Conservation (phyloP, 2,329 filamentous ascomycete genomes). For the Blumeria hordei region DNA sequence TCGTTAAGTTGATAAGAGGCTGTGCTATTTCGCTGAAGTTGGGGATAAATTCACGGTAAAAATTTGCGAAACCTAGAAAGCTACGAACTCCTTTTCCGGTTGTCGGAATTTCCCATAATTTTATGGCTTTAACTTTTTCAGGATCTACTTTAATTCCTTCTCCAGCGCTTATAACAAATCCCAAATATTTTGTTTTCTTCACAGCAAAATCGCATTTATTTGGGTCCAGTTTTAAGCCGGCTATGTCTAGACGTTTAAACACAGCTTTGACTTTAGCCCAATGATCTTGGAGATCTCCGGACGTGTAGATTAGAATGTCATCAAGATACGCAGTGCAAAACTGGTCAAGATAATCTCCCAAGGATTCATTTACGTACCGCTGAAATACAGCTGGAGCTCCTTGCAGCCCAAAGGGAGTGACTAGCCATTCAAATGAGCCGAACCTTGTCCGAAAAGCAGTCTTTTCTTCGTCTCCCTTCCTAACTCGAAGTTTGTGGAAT, state of each 20-base stretch:
- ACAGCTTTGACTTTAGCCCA: not conserved
- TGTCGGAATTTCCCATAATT: not conserved
- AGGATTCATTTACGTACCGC: not conserved
- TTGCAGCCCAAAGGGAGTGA: not conserved
- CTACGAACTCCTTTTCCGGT: not conserved
- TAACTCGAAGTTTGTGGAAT: not conserved
- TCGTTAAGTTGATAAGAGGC: not conserved
- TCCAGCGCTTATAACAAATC: not conserved
- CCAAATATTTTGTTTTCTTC: not conserved
- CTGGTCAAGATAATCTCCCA: not conserved
- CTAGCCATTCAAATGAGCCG: not conserved
- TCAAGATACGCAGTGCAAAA: slow-evolving; percentile 1
- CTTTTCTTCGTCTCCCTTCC: not conserved
- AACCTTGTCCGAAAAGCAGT: slow-evolving; percentile 1
- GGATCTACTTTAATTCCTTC: not conserved
- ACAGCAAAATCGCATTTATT: not conserved
- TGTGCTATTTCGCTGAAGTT: not conserved
- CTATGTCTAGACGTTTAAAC: not conserved
- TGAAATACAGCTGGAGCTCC: not conserved
- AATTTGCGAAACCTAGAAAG: not conserved
- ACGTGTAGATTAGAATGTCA: not conserved
- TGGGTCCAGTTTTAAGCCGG: not conserved
- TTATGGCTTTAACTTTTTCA: not conserved
- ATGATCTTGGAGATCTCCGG: not conserved
- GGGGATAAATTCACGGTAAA: not conserved